phyloP scores from a whole-genome alignment of 805 yeast species.

The Vanderwaltozyma tropicalis region DNA sequence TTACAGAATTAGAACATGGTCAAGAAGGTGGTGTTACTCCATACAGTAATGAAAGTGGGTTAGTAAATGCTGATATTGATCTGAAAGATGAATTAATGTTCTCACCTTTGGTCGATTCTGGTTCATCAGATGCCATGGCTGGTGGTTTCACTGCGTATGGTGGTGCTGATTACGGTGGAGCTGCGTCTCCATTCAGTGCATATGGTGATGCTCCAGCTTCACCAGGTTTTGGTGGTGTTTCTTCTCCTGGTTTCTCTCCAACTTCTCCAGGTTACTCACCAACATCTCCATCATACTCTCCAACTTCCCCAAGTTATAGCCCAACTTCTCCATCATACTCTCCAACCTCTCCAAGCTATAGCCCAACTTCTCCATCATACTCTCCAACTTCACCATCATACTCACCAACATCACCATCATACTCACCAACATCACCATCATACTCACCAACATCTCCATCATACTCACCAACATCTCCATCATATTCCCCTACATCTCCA shows the following conservation, averaged over 20 bases:
- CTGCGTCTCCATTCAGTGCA: conserved; percentile 41
- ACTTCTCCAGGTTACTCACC: conserved; percentile 74
- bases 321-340: conserved; percentile 65
- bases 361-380: conserved; percentile 67
- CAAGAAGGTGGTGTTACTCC: conserved; percentile 87
- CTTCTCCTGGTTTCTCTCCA: conserved; percentile 62
- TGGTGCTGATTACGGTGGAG: conserved; percentile 57
- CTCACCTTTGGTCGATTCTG: conserved; percentile 87
- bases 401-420: conserved; percentile 52
- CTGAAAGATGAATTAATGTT: conserved; percentile 69
- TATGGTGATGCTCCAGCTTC: conserved; percentile 49
- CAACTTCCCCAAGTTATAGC: conserved; percentile 68
- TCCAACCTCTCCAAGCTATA: conserved; percentile 73
- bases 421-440: conserved; percentile 64
- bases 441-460: conserved; percentile 59
- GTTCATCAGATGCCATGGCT: conserved; percentile 58
- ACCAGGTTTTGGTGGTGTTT: conserved; percentile 45
- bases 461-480: conserved; percentile 74
- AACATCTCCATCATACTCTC: conserved; percentile 71
- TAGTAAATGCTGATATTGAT: conserved; percentile 50
- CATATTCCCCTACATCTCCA: conserved; percentile 43
- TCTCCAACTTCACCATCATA: conserved; percentile 63
- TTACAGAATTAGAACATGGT: conserved; percentile 32
- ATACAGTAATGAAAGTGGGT: conserved; percentile 57
- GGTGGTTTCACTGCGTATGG: conserved; percentile 89